Evolutionary conservation across 306 rosid species (phyloP).

Genomic region (Ammopiptanthus mongolicus): DNA sequence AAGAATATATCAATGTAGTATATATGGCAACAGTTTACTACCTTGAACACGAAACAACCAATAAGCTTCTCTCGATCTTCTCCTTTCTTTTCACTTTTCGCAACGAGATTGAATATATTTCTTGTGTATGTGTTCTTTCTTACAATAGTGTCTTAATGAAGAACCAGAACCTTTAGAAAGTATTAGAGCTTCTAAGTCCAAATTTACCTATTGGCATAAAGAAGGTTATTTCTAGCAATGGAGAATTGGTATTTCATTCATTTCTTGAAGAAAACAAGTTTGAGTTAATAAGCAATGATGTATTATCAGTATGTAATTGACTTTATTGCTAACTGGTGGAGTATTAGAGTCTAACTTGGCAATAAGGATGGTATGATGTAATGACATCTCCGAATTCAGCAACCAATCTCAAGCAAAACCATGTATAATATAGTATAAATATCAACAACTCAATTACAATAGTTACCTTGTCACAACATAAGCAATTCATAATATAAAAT

Average conservation of each 20-base stretch:
- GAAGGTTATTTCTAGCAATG: neutral
- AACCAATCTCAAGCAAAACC: neutral
- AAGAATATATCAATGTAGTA: neutral
- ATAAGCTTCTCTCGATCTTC: neutral
- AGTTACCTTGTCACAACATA: neutral
- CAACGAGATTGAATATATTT: neutral
- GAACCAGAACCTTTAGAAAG: neutral
- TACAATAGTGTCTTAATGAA: neutral
- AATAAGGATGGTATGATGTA: neutral
- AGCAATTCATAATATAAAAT: conserved; percentile 7
- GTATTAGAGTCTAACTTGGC: neutral
- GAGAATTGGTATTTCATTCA: neutral
- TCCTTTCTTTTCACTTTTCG: neutral
- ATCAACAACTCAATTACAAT: neutral
- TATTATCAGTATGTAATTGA: neutral
- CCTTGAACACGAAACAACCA: neutral
- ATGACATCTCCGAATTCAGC: neutral
- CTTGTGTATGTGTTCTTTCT: neutral
- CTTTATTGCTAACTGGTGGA: neutral
- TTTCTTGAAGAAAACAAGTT: neutral
- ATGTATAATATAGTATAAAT: neutral
- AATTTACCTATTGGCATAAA: neutral
- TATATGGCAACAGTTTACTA: neutral
- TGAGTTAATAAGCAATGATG: neutral
- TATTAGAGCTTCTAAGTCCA: neutral